A percentile compares a stretch with the other conserved stretches of the same genome.
These are phyloP conservation scores for Chytriomyces sp. DNA, from an alignment of 192 early-diverging fungal species.

Conservation along the genomic window DNA sequence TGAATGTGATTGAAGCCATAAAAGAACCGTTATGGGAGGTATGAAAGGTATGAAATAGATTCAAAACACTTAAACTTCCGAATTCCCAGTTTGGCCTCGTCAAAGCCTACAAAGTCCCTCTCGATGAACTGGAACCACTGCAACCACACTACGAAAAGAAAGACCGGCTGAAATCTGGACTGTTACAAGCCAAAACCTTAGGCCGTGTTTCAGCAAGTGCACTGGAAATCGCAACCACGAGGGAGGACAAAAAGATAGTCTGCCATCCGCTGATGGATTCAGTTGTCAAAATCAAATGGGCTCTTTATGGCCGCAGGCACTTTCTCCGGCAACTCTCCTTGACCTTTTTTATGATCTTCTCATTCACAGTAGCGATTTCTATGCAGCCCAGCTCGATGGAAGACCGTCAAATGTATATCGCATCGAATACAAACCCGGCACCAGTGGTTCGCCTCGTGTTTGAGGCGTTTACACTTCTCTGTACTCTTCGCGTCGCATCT, in stretches of 20 bases:
- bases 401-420: slow-evolving; percentile 4
- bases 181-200: too few relatives aligned
- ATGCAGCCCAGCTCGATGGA: slow-evolving; percentile 12
- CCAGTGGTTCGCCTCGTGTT: slow-evolving; percentile 4
- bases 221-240: slow-evolving; percentile 28
- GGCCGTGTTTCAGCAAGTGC: slow-evolving; percentile 5
- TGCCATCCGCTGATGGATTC: slow-evolving; percentile 20
- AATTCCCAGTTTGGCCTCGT: slow-evolving; percentile 23
- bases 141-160: too few relatives aligned
- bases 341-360: slow-evolving; percentile 3
- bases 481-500: not conserved
- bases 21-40: slow-evolving; percentile 31
- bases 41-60: not conserved
- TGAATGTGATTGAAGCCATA: slow-evolving; percentile 19
- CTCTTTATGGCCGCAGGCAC: slow-evolving; percentile 21
- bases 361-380: slow-evolving; percentile 8
- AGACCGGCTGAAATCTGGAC: too few relatives aligned
- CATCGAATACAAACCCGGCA: not conserved
- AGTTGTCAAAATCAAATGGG: slow-evolving; percentile 34
- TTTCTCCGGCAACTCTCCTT: slow-evolving; percentile 17
- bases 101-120: slow-evolving; percentile 14
- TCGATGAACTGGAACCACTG: slow-evolving; percentile 24
- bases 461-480: not conserved
- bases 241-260: slow-evolving; percentile 30
- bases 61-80: not conserved